Base-by-base conservation (phyloP, 176 grass and related monocot genomes). In the Secale cereale region DNA sequence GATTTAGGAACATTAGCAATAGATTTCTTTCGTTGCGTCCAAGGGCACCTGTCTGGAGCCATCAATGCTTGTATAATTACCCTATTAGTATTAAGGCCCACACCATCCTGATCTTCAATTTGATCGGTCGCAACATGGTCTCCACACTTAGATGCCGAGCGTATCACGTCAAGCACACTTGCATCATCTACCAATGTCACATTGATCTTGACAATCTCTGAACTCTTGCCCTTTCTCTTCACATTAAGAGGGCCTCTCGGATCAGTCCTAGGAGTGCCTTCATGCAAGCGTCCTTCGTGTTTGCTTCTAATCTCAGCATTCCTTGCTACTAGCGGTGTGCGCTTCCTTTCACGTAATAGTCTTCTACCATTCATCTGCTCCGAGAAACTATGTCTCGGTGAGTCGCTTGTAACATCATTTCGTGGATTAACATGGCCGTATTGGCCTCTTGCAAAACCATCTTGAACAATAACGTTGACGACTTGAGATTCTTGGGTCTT, bases 51-150 rank as follows among this genome's bases (percentile, higher is more conserved):
- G 32, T 66, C 65, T 29, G 80, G 76, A 76, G 86, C 83, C 86
- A 92, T 90, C 77, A 92, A 82, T 79, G 77, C 90, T 50, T 76
- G 90, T 67, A 88, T 69, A 65, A 85, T 82, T 73, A 82, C 11
- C 63, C 29, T 86, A 1, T 90, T 30, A 63, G 27, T 74, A 72
- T 48, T 33, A 86, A 65, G 15, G 14, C 88, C 69, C 35, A 59
- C 25, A 80, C 40, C n/a, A 78, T 84, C 59, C 72, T 45, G 74
- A 22, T 79, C 32, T 77, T 36, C 7, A 16, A 27, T 82, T 60
- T 29, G 48, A 68, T 81, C 30, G 3, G 17, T 54, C 19, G 6
- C 56, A 59, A 16, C 68, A 85, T 31, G 39, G 35, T 52, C 67
- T 85, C 39, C 79, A 23, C 25, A 27, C 78, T 76, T 79, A 10